These are phyloP conservation scores for Curvularia sp. DNA, from an alignment of 2,329 filamentous ascomycete species.

Conservation along the genomic window DNA sequence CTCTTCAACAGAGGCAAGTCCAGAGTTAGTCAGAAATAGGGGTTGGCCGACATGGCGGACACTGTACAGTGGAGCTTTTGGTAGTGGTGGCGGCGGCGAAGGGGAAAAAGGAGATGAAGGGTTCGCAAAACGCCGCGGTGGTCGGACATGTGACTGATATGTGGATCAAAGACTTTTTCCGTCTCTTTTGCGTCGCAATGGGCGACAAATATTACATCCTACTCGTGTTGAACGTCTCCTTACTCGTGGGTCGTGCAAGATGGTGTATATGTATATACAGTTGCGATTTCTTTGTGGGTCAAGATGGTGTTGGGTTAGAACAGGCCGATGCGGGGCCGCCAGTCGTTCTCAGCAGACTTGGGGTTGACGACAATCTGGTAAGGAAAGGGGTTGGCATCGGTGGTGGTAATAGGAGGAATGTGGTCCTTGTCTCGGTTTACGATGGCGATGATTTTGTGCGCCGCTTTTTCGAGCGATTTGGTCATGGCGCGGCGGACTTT, in stretches of 20 bases:
- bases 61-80: conserved; percentile 35
- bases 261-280: conserved; percentile 35
- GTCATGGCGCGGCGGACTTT: conserved; percentile 93
- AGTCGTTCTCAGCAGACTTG: conserved; percentile 66
- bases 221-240: conserved; percentile 37
- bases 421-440: conserved; percentile 92
- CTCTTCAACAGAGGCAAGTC: conserved; percentile 5
- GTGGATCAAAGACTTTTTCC: conserved; percentile 24
- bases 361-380: conserved; percentile 92
- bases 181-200: conserved; percentile 24
- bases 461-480: conserved; percentile 83
- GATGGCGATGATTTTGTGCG: conserved; percentile 86
- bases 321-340: conserved; percentile 76
- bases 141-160: conserved; percentile 10
- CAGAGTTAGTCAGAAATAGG: conserved; percentile 6
- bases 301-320: conserved; percentile 29
- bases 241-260: conserved; percentile 14
- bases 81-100: conserved; percentile 12
- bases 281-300: conserved; percentile 4
- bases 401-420: conserved; percentile 94
- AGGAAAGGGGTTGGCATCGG: conserved; percentile 89
- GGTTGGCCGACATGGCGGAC: conserved; percentile 32
- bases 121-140: conserved; percentile 8
- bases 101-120: conserved; percentile 8
- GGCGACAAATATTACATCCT: conserved; percentile 8